A percentile compares a stretch with the other conserved stretches of the same genome.
Evolutionary conservation across 768 basidiomycete genomes (phyloP).

Genomic region (Amylocystis lapponica): DNA sequence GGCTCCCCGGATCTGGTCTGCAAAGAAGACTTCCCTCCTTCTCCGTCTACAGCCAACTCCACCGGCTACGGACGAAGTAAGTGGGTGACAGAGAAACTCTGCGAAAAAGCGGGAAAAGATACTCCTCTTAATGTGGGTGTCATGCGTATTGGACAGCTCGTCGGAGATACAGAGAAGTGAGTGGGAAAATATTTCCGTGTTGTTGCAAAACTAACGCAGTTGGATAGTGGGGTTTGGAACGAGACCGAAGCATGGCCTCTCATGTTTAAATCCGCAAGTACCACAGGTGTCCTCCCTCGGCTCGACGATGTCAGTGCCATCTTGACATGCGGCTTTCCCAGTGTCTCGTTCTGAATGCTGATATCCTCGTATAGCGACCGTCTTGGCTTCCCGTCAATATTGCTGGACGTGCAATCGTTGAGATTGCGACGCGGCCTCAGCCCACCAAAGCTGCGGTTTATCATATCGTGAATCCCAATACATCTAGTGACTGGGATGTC

Average conservation of each 20-base stretch:
- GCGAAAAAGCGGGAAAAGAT: constrained; percentile 33
- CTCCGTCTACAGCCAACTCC: constrained; percentile 28
- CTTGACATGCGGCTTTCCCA: no score
- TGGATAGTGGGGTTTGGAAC: constrained; percentile 42
- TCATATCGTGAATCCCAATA: constrained; percentile 34
- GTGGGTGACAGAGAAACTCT: constrained; percentile 51
- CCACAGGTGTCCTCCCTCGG: constrained; percentile 30
- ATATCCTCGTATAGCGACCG: constrained; percentile 22
- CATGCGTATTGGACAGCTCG: constrained; percentile 50
- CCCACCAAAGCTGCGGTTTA: constrained; percentile 22
- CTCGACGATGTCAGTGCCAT: constrained; percentile 23
- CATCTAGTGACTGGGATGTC: constrained; percentile 30
- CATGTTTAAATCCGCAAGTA: constrained; percentile 40
- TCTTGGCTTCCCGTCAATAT: constrained; percentile 52
- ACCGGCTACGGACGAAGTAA: constrained; percentile 38
- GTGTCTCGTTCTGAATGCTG: no score
- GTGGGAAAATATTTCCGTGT: background rate
- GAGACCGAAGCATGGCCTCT: constrained; percentile 41
- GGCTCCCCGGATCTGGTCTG: constrained; percentile 27
- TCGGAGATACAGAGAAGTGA: constrained; percentile 39
- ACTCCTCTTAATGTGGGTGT: constrained; percentile 28
- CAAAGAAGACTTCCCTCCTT: constrained; percentile 29
- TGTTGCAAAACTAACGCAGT: background rate
- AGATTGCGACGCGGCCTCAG: constrained; percentile 29
- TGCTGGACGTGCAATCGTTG: constrained; percentile 41